Percentiles rank a stretch among this genome's conserved stretches.
phyloP scores from a whole-genome alignment of 176 grass and related monocot genomes.

The Triticum timopheevii region DNA sequence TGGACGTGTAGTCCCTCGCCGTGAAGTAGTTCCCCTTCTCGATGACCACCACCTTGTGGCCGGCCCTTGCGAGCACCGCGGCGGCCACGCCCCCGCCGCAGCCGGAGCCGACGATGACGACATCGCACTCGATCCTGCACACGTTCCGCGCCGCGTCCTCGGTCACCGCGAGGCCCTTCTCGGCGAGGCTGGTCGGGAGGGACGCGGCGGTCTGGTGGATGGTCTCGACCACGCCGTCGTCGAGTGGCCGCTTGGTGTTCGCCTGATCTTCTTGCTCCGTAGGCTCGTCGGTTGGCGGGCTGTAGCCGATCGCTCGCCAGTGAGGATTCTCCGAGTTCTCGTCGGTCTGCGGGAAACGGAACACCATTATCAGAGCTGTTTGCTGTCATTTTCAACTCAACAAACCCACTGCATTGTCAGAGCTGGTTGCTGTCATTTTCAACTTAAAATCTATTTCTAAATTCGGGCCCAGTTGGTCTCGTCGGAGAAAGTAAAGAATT shows the following conservation, averaged over 20 bases:
- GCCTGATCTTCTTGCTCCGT: conserved; percentile 11
- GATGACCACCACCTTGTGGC: conserved; percentile 76
- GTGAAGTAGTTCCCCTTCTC: conserved; percentile 95
- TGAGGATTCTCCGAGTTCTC: conserved; percentile 68
- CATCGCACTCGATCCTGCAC: conserved; percentile 65
- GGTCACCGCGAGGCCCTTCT: conserved; percentile 44
- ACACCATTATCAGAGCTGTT: neutral
- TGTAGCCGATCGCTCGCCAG: conserved; percentile 83
- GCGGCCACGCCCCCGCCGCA: conserved; percentile 83
- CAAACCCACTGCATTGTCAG: neutral
- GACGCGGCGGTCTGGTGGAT: conserved; percentile 47
- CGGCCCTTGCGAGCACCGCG: conserved; percentile 65
- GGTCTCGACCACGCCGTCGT: conserved; percentile 78
- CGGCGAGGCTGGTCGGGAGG: conserved; percentile 32
- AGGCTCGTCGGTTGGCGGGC: conserved; percentile 33
- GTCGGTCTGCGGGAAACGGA: conserved; percentile 46
- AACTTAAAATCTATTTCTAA: neutral
- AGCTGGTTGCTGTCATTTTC: neutral
- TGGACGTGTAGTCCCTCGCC: conserved; percentile 62
- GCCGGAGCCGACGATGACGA: conserved; percentile 73
- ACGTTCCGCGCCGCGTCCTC: conserved; percentile 15
- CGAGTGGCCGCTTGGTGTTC: conserved; percentile 53
- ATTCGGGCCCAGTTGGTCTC: neutral
- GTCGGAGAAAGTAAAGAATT: neutral
- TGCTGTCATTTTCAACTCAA: neutral